phyloP scores from a whole-genome alignment of 176 grass and related monocot genomes.

The Bolboschoenus planiculmis region DNA sequence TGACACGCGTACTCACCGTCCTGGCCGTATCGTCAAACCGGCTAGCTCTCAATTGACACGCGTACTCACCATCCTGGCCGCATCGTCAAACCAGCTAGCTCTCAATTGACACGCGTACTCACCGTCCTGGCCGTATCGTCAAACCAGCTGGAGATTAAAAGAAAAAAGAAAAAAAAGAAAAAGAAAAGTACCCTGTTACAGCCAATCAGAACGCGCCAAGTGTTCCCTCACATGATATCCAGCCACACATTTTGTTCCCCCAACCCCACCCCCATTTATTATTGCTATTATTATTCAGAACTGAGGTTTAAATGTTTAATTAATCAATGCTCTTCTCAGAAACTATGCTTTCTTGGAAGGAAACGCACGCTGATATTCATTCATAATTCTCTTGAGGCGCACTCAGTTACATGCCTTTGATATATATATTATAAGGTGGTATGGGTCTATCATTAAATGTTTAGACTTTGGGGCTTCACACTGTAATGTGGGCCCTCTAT shows the following conservation, averaged over 20 bases:
- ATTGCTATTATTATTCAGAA: background rate
- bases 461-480: background rate
- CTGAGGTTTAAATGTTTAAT: background rate
- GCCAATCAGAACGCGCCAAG: constrained; percentile 5
- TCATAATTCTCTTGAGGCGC: too few species aligned
- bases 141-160: background rate
- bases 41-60: too few species aligned
- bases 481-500: too few species aligned
- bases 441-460: background rate
- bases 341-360: background rate
- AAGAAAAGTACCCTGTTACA: background rate
- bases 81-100: too few species aligned
- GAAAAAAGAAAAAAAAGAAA: background rate
- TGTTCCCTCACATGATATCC: constrained; percentile 12
- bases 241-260: background rate
- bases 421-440: too few species aligned
- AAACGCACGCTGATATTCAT: constrained; percentile 16
- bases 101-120: background rate
- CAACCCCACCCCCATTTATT: background rate
- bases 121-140: constrained; percentile 1
- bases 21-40: too few species aligned
- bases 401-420: too few species aligned
- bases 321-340: background rate
- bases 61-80: too few species aligned
- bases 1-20: too few species aligned